Conservation (phyloP, 805 yeast genomes). For the Metschnikowia lunata region DNA sequence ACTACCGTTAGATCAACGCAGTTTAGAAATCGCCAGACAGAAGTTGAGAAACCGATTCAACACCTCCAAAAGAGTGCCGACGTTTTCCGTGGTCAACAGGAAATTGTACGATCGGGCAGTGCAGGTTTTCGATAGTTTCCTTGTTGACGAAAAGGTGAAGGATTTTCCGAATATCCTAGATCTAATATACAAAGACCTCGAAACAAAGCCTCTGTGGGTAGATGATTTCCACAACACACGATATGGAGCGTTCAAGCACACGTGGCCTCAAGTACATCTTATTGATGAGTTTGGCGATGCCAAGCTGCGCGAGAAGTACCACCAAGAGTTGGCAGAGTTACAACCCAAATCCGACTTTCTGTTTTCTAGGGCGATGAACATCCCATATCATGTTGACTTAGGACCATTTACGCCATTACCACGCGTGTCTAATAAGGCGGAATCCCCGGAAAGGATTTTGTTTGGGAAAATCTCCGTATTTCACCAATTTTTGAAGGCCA, state of each 20-base stretch:
- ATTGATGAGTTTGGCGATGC: constrained; percentile 22
- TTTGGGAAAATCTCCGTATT: constrained; percentile 14
- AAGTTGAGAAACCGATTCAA: constrained; percentile 15
- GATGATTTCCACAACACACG: constrained; percentile 18
- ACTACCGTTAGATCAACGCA: constrained; percentile 26
- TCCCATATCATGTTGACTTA: neutral
- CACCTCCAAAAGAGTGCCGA: constrained; percentile 6
- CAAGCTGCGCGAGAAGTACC: constrained; percentile 14
- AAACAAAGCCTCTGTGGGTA: constrained; percentile 17
- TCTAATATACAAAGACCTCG: constrained; percentile 20
- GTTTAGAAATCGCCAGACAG: constrained; percentile 10
- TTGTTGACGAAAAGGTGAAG: constrained; percentile 26
- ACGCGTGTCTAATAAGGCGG: neutral
- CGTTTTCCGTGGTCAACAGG: constrained; percentile 12
- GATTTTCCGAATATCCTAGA: constrained; percentile 25
- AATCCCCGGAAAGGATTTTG: neutral
- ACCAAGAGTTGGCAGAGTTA: constrained; percentile 10
- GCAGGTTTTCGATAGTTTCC: constrained; percentile 22
- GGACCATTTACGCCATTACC: constrained; percentile 3
- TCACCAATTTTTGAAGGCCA: constrained; percentile 19
- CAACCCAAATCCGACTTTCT: constrained; percentile 9
- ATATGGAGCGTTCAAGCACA: constrained; percentile 19
- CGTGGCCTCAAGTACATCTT: constrained; percentile 36
- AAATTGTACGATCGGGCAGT: constrained; percentile 12
- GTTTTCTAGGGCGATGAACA: constrained; percentile 9